Evolutionary conservation across 805 yeast genomes (phyloP).

Genomic region (Gaillardinia entomophila): DNA sequence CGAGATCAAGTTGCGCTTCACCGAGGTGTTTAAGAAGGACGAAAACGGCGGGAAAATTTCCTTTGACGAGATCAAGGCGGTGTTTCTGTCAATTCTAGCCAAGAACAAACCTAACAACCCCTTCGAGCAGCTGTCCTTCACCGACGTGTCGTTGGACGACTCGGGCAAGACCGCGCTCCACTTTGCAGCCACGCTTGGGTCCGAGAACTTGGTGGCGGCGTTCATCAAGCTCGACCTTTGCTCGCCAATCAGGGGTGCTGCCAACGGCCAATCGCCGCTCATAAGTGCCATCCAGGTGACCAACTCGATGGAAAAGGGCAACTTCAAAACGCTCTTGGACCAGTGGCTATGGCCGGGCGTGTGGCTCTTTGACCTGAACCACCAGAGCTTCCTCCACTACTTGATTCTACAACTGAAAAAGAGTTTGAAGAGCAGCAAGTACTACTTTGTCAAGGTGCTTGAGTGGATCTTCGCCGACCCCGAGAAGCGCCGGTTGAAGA

Average conservation of each 20-base stretch:
- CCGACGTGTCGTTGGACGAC: constrained; percentile 34
- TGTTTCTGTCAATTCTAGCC: constrained; percentile 18
- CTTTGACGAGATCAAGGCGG: constrained; percentile 15
- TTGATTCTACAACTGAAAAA: constrained; percentile 47
- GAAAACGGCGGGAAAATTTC: constrained; percentile 11
- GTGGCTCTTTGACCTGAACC: constrained; percentile 48
- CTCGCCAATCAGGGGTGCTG: constrained; percentile 35
- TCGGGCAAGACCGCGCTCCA: constrained; percentile 39
- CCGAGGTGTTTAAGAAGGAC: constrained; percentile 32
- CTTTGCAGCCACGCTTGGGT: constrained; percentile 38
- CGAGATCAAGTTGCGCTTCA: constrained; percentile 26
- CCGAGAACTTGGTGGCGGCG: constrained; percentile 26
- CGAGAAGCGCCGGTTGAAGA: constrained; percentile 9
- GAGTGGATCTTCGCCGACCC: constrained; percentile 24
- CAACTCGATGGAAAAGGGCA: constrained; percentile 71
- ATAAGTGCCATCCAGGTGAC: constrained; percentile 81
- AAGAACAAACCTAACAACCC: constrained; percentile 7
- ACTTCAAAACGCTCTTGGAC: constrained; percentile 66
- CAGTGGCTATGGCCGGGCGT: constrained; percentile 57
- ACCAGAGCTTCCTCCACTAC: constrained; percentile 82
- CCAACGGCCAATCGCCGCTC: constrained; percentile 26
- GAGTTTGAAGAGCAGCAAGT: constrained; percentile 28
- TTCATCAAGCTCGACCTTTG: constrained; percentile 29
- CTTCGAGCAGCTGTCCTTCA: constrained; percentile 5
- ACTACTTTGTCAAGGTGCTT: constrained; percentile 28